Evolutionary conservation across 768 basidiomycete species (phyloP), one percentile per base, ranked within the genome.

Genomic region (Mycena sanguinolenta): DNA sequence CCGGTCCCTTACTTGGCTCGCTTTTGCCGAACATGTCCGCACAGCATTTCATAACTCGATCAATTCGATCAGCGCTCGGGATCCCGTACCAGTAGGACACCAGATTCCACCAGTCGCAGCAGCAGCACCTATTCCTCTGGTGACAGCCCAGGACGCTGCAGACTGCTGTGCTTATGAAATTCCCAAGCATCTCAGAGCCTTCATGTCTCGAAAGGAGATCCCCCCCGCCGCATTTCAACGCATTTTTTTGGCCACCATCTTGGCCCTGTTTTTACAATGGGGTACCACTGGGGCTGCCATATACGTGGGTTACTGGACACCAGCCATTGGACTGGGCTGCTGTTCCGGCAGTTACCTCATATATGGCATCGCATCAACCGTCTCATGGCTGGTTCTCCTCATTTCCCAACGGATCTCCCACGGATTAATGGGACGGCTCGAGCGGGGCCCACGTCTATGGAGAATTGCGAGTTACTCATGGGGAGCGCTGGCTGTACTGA

Each of bases 181-280:
- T 17, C 27, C 27, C 4, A 13, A 69, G 46, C 39, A 69, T 61
- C 68, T 69, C 19, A 28, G 27, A 13, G 63, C 63, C 17, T 70
- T 59, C 53, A 53, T 34, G n/a, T 12, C 57, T 17, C 65, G 64
- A 58, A 32, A 49, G 16, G 39, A 69, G 13, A 23, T 71, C 49
- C 60, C 63, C 7, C 2, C 30, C 16, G 13, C 38, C 32, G 62
- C 36, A 25, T 53, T 71, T 25, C 32, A 44, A 12, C 42, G 59
- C 16, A 78, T 81, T 66, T 5, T 72, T 14, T 12, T 69, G 1
- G 80, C 80, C 25, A 76, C 79, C 2, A 4, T 79, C 19, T 69
- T 77, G 54, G 55, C 79, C 6, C 25, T 82, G n/a, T 65, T 58
- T n/a, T 25, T 81, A 8, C 80, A 81, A 59, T 81, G 77, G 79